Conservation (phyloP, 225 moss, liverwort and hornwort species). For the Physcomitrellopsis africana region DNA sequence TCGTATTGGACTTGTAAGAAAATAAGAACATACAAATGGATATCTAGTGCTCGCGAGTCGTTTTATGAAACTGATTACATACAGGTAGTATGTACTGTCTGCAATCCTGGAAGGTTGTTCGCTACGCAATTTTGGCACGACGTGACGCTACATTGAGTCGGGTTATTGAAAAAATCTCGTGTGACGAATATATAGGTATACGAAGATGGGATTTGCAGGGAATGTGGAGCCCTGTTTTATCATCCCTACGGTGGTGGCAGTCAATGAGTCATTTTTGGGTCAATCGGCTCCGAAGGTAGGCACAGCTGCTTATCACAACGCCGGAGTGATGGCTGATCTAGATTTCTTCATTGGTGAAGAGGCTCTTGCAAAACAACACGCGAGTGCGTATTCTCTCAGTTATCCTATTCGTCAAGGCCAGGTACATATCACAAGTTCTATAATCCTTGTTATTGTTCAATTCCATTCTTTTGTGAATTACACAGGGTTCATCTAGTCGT, state of each 20-base stretch:
- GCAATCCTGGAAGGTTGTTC: neutral
- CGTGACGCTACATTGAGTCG: neutral
- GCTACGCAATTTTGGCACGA: neutral
- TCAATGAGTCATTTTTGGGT: slow-evolving; percentile 85
- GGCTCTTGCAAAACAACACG: slow-evolving; percentile 73
- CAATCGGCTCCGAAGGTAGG: slow-evolving; percentile 65
- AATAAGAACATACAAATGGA: neutral
- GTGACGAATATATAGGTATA: slow-evolving; percentile 55
- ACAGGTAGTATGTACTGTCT: neutral
- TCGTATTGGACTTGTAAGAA: neutral
- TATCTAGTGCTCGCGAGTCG: neutral
- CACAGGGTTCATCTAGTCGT: neutral
- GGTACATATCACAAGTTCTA: slow-evolving; percentile 38
- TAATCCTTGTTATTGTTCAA: neutral
- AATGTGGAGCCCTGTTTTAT: slow-evolving; percentile 91
- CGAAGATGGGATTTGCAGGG: slow-evolving; percentile 91
- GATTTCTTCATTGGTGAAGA: slow-evolving; percentile 89
- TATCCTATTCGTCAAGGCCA: slow-evolving; percentile 91
- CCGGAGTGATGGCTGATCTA: slow-evolving; percentile 90
- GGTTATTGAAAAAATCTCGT: neutral
- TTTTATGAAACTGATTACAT: neutral
- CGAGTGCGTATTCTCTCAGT: slow-evolving; percentile 78
- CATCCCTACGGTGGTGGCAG: slow-evolving; percentile 83
- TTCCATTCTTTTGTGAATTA: neutral
- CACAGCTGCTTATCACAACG: slow-evolving; percentile 75